Evolutionary conservation across 495 filamentous ascomycete genomes (phyloP).

Genomic region (Trichoderma asperelloides): DNA sequence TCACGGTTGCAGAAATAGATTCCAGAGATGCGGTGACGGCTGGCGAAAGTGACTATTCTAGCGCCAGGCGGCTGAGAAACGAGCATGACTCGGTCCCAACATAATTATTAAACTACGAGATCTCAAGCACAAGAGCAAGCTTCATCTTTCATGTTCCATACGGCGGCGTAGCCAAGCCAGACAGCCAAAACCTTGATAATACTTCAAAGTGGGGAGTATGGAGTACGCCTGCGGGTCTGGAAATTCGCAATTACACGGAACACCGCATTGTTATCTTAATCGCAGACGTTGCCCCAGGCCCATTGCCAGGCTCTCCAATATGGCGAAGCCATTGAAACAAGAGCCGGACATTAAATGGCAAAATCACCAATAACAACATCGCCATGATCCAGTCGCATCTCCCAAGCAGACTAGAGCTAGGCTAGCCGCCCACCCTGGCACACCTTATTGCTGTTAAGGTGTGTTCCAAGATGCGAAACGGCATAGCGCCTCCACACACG

Average conservation of each 20-base stretch:
- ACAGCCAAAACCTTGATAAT: background rate
- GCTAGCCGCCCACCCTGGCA: background rate
- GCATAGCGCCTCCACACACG: slow-evolving; percentile 1
- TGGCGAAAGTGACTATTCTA: no score
- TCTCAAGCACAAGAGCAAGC: no score
- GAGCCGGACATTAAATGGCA: background rate
- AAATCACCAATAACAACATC: background rate
- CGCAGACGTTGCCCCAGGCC: no score
- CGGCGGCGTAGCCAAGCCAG: background rate
- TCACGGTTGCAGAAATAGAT: no score
- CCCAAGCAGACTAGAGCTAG: background rate
- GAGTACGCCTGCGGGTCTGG: background rate
- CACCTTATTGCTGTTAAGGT: slow-evolving; percentile 3
- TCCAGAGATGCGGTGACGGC: no score
- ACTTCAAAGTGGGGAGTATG: background rate
- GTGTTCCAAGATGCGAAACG: background rate
- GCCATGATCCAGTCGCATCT: background rate
- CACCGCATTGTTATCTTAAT: background rate
- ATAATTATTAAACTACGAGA: no score
- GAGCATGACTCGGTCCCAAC: no score
- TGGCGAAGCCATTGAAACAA: background rate
- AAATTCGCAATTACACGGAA: background rate
- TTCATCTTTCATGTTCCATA: no score
- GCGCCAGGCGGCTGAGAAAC: no score
- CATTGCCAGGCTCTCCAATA: background rate